A percentile compares a stretch with the other conserved stretches of the same genome.
phyloP scores from a whole-genome alignment of 2,329 filamentous ascomycete species.

The Colletotrichum navitas region DNA sequence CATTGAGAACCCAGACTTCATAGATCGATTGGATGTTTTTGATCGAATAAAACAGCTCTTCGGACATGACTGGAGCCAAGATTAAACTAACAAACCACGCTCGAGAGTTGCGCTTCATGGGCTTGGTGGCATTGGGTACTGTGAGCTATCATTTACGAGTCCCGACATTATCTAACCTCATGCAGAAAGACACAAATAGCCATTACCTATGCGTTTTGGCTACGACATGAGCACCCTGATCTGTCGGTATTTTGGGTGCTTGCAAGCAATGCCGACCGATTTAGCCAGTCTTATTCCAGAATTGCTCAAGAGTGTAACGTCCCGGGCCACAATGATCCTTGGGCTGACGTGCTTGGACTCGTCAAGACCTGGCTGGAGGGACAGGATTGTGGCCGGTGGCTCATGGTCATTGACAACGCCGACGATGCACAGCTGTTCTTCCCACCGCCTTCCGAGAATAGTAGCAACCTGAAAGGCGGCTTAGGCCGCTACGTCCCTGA shows the following conservation, averaged over 20 bases:
- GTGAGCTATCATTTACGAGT: neutral
- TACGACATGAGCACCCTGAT: slow-evolving; percentile 41
- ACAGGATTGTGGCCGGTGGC: slow-evolving; percentile 34
- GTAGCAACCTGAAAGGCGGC: neutral
- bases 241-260: slow-evolving; percentile 52
- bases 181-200: slow-evolving; percentile 52
- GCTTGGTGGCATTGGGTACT: slow-evolving; percentile 9
- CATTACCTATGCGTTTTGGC: slow-evolving; percentile 47
- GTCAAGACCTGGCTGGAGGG: neutral
- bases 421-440: slow-evolving; percentile 24
- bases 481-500: slow-evolving; percentile 46
- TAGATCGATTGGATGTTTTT: too few species aligned
- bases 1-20: too few species aligned
- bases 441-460: neutral
- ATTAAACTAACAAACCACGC: neutral
- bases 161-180: slow-evolving; percentile 13
- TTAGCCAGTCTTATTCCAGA: slow-evolving; percentile 36
- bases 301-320: neutral
- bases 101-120: slow-evolving; percentile 9
- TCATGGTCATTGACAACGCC: slow-evolving; percentile 42
- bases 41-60: too few species aligned
- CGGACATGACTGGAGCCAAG: too few species aligned
- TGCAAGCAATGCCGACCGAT: slow-evolving; percentile 49
- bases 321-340: neutral
- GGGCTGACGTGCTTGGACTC: neutral